Conservation (phyloP, 306 rosid species). For the Fagus sylvatica region DNA sequence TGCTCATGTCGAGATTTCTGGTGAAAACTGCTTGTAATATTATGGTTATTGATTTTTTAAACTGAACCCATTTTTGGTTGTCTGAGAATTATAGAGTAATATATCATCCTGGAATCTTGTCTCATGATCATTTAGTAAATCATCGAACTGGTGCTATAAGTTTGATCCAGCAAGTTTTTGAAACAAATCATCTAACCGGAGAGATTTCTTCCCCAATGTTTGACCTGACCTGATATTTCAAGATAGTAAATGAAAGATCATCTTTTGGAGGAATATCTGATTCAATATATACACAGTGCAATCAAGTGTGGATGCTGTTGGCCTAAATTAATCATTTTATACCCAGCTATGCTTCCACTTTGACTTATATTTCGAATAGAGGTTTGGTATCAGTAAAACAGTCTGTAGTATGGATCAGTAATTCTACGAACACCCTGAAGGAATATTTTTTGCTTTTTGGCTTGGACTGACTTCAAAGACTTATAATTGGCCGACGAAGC, state of each 20-base stretch:
- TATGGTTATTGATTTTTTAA: background rate
- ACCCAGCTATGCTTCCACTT: background rate
- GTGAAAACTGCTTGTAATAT: constrained; percentile 37
- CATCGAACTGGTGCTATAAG: background rate
- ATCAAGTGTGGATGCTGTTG: background rate
- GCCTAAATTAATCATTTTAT: background rate
- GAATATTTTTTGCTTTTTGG: background rate
- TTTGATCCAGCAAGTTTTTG: background rate
- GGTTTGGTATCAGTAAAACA: background rate
- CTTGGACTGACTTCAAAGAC: background rate
- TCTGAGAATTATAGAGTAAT: background rate
- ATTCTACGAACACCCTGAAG: background rate
- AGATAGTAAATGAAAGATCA: background rate
- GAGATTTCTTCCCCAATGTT: background rate
- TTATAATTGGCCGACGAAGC: background rate
- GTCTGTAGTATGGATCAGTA: background rate
- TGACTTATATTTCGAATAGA: background rate
- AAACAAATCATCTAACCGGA: background rate
- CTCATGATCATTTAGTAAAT: background rate
- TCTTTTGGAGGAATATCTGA: background rate
- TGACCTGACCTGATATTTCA: background rate
- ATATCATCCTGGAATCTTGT: background rate
- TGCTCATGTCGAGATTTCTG: constrained; percentile 88
- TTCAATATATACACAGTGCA: background rate
- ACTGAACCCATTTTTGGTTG: background rate